Conservation (phyloP, 768 basidiomycete genomes). For the Lentinula guzmanii region DNA sequence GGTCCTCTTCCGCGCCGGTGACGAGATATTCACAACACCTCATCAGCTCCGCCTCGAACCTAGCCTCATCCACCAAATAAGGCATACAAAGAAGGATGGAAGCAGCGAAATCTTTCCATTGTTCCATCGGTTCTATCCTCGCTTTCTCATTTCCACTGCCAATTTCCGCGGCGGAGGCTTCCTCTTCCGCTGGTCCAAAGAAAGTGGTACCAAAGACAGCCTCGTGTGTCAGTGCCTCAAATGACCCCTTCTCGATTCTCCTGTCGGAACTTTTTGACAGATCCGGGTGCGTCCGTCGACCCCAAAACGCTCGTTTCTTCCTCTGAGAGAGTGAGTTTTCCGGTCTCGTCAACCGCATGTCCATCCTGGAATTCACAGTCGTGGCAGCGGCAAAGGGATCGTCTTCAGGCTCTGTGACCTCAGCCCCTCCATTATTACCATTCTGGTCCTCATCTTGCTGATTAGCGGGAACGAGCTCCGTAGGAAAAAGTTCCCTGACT, state of each 20-base stretch:
- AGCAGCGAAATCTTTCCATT: conserved; percentile 62
- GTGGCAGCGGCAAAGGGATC: not conserved
- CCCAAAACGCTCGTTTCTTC: conserved; percentile 74
- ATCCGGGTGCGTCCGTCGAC: conserved; percentile 68
- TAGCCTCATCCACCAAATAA: conserved; percentile 39
- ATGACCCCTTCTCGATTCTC: conserved; percentile 56
- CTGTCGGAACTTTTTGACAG: conserved; percentile 33
- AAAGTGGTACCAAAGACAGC: conserved; percentile 75
- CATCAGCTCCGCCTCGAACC: conserved; percentile 67
- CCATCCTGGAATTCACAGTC: conserved; percentile 13
- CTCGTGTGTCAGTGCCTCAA: conserved; percentile 80
- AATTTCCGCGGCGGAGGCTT: conserved; percentile 12
- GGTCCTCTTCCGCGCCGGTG: conserved; percentile 41
- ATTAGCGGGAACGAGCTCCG: conserved; percentile 48
- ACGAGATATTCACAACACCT: conserved; percentile 64
- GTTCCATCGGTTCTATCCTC: conserved; percentile 18
- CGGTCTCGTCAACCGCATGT: not conserved
- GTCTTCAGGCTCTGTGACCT: conserved; percentile 8
- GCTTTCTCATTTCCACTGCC: conserved; percentile 13
- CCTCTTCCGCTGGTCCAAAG: conserved; percentile 13
- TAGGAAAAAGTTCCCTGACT: conserved; percentile 73
- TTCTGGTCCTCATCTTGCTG: conserved; percentile 42
- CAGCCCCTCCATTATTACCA: conserved; percentile 15
- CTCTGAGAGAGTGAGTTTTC: conserved; percentile 18
- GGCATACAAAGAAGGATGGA: conserved; percentile 60